Evolutionary conservation across 2,329 filamentous ascomycete species (phyloP).

Genomic region (Fusarium nisikadoi): DNA sequence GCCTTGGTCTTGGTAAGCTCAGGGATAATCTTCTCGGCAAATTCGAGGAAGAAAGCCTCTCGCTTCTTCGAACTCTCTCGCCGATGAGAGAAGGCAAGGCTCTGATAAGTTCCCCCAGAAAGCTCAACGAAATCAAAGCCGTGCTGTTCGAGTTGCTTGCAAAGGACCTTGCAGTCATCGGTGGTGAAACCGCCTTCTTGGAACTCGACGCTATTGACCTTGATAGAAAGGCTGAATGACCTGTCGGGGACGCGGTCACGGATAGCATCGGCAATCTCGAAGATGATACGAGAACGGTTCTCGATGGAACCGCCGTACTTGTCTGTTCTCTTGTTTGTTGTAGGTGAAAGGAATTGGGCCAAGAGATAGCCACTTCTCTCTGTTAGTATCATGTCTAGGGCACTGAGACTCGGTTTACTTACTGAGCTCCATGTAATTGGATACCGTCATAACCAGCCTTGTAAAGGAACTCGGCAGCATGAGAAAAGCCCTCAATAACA

Average conservation of each 20-base stretch:
- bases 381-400: neutral
- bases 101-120: slow-evolving; percentile 69
- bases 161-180: slow-evolving; percentile 62
- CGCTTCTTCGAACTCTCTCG: slow-evolving; percentile 65
- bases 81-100: slow-evolving; percentile 61
- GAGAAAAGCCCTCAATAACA: slow-evolving; percentile 70
- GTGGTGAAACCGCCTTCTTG: slow-evolving; percentile 63
- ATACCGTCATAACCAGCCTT: slow-evolving; percentile 69
- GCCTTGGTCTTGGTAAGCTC: slow-evolving; percentile 61
- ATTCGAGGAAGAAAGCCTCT: slow-evolving; percentile 70
- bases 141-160: slow-evolving; percentile 58
- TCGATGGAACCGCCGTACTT: slow-evolving; percentile 57
- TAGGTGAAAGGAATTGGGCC: slow-evolving; percentile 62
- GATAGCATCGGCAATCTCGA: slow-evolving; percentile 55
- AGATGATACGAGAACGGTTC: slow-evolving; percentile 59
- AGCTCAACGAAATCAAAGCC: slow-evolving; percentile 69
- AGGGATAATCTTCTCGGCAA: slow-evolving; percentile 63
- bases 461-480: slow-evolving; percentile 70
- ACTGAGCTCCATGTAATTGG: slow-evolving; percentile 62
- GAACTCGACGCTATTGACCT: slow-evolving; percentile 68
- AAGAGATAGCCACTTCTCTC: slow-evolving; percentile 59
- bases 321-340: slow-evolving; percentile 63
- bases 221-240: slow-evolving; percentile 61
- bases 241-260: slow-evolving; percentile 44
- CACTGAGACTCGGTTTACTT: neutral